Evolutionary conservation across 2,329 filamentous ascomycete genomes (phyloP), one percentile per base, ranked within the genome.

Genomic region (Sporothrix phasma): DNA sequence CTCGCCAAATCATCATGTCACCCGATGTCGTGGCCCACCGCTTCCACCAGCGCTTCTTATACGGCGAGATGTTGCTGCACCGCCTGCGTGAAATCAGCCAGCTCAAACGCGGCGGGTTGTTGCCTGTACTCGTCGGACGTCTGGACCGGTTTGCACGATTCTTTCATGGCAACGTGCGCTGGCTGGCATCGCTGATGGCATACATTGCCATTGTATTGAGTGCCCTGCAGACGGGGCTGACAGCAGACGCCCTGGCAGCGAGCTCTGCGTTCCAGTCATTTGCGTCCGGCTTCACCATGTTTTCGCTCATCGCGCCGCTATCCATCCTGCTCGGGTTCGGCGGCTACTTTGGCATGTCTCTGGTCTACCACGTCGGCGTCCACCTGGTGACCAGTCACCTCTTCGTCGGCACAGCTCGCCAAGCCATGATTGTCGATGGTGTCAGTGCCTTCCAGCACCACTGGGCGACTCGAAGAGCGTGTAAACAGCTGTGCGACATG

Each of bases 221-320:
- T 2, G 79, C 79, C 0, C 79, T 82, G 77, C 80, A 82, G 70
- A 77, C 81, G 13, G 78, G 77, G 0, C 69, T 81, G 11, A 72
- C 74, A 2, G 78, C 75, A 0, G 66, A 73, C 1, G 51, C 53
- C 26, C 72, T 80, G 1, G 56, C 53, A 0, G 66, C 71, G 0
- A 77, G 74, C 66, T n/a, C 65, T 0, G 63, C 68, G 0, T 84
- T 83, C 68, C 75, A 78, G 67, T 61, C 64, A 8, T 78, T 75
- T 1, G 76, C 76, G 1, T 79, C 79, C 65, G 79, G 78, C 1
- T 81, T 83, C 63, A 76, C 77, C 3, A 69, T 81, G 4, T 81
- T 82, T 63, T 73, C 77, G 0, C 79, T 82, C 29, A 15, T 80
- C 5, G 74, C 71, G 3, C 79, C 78, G 0, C 66, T 79, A 8